Evolutionary conservation across 768 basidiomycete genomes (phyloP).

Genomic region (Serpula lacrymans): DNA sequence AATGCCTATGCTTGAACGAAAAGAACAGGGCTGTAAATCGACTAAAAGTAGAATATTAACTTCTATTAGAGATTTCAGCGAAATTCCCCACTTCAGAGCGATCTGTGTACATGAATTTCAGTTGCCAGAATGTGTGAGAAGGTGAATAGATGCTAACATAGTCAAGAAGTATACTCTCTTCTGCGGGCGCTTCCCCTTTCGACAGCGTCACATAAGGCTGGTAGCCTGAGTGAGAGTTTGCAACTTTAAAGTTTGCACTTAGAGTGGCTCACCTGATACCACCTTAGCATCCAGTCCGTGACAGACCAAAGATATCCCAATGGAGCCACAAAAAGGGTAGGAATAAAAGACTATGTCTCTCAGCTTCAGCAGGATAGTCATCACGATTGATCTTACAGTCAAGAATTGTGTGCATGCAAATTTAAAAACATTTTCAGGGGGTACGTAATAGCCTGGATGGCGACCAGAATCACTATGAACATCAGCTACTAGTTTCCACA

Average conservation of each 20-base stretch:
- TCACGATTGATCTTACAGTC: conserved; percentile 35
- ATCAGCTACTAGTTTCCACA: too few relatives aligned
- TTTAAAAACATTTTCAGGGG: conserved; percentile 44
- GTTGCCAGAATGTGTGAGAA: conserved; percentile 4
- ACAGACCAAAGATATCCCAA: conserved; percentile 46
- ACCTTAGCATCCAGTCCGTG: conserved; percentile 51
- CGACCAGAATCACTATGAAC: too few relatives aligned
- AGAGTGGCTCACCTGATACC: conserved; percentile 49
- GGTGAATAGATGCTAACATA: conserved; percentile 43
- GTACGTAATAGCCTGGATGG: conserved; percentile 50
- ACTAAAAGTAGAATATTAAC: conserved; percentile 29
- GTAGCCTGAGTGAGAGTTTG: too few relatives aligned
- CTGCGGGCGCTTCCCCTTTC: conserved; percentile 48
- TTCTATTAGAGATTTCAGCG: background rate
- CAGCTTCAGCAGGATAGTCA: too few relatives aligned
- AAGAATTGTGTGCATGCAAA: conserved; percentile 44
- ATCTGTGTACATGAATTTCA: conserved; percentile 32
- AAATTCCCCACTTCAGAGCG: conserved; percentile 35
- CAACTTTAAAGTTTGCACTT: background rate
- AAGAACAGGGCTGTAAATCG: conserved; percentile 39
- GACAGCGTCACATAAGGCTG: conserved; percentile 64
- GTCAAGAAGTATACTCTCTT: conserved; percentile 61
- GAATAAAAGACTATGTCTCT: conserved; percentile 51
- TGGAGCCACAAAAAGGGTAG: conserved; percentile 49
- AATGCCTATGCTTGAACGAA: conserved; percentile 50